phyloP scores from a whole-genome alignment of 2,329 filamentous ascomycete species.

The Epichloe uncinata region DNA sequence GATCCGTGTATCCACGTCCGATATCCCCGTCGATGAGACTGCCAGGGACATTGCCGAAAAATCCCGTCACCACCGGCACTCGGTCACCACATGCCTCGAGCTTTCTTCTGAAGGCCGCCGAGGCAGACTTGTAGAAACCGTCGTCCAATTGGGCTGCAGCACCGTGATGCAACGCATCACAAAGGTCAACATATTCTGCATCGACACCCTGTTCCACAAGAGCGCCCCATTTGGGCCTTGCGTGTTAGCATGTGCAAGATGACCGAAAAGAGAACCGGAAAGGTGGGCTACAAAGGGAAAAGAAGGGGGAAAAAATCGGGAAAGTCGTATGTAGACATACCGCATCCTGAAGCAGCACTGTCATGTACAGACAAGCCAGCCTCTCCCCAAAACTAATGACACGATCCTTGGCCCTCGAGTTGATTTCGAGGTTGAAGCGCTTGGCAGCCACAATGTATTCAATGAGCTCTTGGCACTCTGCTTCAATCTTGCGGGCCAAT shows the following conservation, averaged over 20 bases:
- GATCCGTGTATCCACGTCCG: slow-evolving; percentile 89
- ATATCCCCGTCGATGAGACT: slow-evolving; percentile 80
- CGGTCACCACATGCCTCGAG: slow-evolving; percentile 51
- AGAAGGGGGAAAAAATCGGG: not conserved
- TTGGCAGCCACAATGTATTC: slow-evolving; percentile 56
- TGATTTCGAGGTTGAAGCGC: slow-evolving; percentile 61
- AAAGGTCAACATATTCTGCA: slow-evolving; percentile 81
- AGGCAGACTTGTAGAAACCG: slow-evolving; percentile 55
- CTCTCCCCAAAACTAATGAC: slow-evolving; percentile 95
- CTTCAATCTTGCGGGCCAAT: slow-evolving; percentile 54
- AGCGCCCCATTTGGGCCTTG: slow-evolving; percentile 14
- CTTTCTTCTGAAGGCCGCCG: slow-evolving; percentile 47
- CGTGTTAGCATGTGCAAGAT: not conserved
- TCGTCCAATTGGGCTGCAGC: slow-evolving; percentile 46
- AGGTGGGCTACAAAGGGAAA: not conserved
- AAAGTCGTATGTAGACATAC: slow-evolving; percentile 20
- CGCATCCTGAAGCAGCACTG: slow-evolving; percentile 65
- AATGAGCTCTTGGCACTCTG: slow-evolving; percentile 67
- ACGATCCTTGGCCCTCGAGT: slow-evolving; percentile 66
- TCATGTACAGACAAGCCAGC: slow-evolving; percentile 84
- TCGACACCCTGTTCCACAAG: slow-evolving; percentile 47
- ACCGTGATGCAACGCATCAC: slow-evolving; percentile 63
- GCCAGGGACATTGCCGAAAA: slow-evolving; percentile 86
- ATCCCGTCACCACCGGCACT: slow-evolving; percentile 77
- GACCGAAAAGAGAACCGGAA: not conserved